Evolutionary conservation across 2,329 filamentous ascomycete genomes (phyloP).

Genomic region (Setomelanomma holmii): DNA sequence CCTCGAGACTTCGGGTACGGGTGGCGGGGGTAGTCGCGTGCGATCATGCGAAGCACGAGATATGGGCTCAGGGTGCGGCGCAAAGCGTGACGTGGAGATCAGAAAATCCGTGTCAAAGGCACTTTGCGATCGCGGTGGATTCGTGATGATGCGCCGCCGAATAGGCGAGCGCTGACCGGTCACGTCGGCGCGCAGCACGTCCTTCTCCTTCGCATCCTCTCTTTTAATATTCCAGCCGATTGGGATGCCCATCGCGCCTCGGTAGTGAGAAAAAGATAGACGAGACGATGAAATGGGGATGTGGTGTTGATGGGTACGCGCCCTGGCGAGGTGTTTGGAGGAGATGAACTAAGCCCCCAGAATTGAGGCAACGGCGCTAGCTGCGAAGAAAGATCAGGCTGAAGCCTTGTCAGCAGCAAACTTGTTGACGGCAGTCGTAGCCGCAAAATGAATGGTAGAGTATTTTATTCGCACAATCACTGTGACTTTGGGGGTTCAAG

Average conservation of each 20-base stretch:
- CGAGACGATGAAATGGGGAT: conserved; percentile 20
- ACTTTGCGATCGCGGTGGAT: conserved; percentile 27
- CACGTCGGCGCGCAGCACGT: conserved; percentile 59
- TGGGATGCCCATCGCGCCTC: conserved; percentile 57
- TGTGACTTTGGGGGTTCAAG: neutral
- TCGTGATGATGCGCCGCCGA: conserved; percentile 55
- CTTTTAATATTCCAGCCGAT: conserved; percentile 58
- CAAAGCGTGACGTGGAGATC: conserved; percentile 17
- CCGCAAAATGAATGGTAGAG: neutral
- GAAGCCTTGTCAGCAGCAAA: conserved; percentile 2
- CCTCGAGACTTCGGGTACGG: conserved; percentile 42
- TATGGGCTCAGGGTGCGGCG: conserved; percentile 16
- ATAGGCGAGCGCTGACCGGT: conserved; percentile 65
- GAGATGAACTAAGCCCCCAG: conserved; percentile 19
- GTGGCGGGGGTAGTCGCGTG: conserved; percentile 37
- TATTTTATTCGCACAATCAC: neutral
- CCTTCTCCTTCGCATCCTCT: conserved; percentile 54
- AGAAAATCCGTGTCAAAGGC: conserved; percentile 27
- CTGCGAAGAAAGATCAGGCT: conserved; percentile 26
- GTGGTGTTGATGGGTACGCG: conserved; percentile 33
- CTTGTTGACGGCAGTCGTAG: neutral
- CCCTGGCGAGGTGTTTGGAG: conserved; percentile 24
- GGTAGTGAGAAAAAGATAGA: conserved; percentile 20
- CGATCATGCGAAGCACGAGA: conserved; percentile 26
- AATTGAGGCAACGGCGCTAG: conserved; percentile 15